phyloP scores from a whole-genome alignment of 345 rosid species.

The Eucalyptus marginata region DNA sequence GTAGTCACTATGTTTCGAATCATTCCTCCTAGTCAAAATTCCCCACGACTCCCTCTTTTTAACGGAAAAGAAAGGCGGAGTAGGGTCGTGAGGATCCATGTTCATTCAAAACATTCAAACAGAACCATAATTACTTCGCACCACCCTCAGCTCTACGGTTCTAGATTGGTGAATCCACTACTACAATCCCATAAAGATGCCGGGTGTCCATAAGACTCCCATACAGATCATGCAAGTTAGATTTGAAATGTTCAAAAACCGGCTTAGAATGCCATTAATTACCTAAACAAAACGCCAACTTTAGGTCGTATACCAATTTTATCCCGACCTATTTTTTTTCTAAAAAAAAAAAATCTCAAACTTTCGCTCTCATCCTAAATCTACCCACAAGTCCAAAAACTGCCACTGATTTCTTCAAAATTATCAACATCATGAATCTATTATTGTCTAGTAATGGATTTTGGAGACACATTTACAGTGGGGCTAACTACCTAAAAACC shows the following conservation, averaged over 20 bases:
- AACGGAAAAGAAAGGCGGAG: neutral
- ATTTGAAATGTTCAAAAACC: neutral
- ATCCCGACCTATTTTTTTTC: neutral
- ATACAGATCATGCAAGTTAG: neutral
- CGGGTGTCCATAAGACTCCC: neutral
- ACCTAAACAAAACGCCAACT: neutral
- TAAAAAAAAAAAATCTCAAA: neutral
- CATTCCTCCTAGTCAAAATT: neutral
- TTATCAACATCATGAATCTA: neutral
- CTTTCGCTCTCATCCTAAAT: neutral
- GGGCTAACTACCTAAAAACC: neutral
- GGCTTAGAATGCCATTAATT: neutral
- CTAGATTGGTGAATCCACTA: neutral
- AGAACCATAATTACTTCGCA: neutral
- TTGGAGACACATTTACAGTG: neutral
- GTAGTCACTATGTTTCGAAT: neutral
- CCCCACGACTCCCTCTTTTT: neutral
- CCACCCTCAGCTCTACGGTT: neutral
- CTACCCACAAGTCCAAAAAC: neutral
- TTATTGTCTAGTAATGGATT: neutral
- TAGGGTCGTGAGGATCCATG: neutral
- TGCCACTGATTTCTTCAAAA: neutral
- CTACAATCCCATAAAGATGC: neutral
- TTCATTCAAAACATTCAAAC: neutral
- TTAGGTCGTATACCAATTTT: neutral